Conservation (phyloP, 2,329 filamentous ascomycete species). For the Ceratocystis papillata region DNA sequence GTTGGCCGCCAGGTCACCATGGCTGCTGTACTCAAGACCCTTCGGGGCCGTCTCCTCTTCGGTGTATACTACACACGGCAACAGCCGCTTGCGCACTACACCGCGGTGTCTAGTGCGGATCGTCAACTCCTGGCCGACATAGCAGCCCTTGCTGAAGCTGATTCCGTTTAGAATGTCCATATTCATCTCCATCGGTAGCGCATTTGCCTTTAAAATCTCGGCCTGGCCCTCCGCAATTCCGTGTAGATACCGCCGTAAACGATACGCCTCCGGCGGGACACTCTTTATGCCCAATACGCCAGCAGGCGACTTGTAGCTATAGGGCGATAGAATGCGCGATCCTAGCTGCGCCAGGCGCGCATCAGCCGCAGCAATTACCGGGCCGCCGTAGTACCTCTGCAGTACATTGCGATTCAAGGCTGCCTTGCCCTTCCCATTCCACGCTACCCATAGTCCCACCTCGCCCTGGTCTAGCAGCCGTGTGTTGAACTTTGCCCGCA, state of each 20-base stretch:
- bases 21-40: conserved; percentile 40
- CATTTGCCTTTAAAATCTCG: conserved; percentile 60
- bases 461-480: conserved; percentile 55
- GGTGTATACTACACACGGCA: conserved; percentile 66
- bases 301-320: conserved; percentile 28
- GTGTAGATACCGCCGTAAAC: conserved; percentile 61
- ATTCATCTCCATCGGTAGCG: conserved; percentile 80
- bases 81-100: conserved; percentile 78
- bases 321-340: conserved; percentile 36
- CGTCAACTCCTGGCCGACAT: conserved; percentile 91
- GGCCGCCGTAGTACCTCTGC: background rate
- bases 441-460: conserved; percentile 59
- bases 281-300: conserved; percentile 37
- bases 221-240: conserved; percentile 77
- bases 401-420: background rate
- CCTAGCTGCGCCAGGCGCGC: conserved; percentile 47
- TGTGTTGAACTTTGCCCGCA: conserved; percentile 67
- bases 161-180: conserved; percentile 77
- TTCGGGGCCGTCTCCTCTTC: conserved; percentile 30
- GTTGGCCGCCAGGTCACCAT: conserved; percentile 30
- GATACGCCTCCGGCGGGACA: conserved; percentile 53
- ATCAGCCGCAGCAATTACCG: conserved; percentile 38
- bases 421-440: conserved; percentile 44
- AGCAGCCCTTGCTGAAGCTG: conserved; percentile 93
- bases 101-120: conserved; percentile 92